A percentile compares a stretch with the other conserved stretches of the same genome.
Conservation (phyloP, 2,329 filamentous ascomycete genomes). For the Curvularia lunata region DNA sequence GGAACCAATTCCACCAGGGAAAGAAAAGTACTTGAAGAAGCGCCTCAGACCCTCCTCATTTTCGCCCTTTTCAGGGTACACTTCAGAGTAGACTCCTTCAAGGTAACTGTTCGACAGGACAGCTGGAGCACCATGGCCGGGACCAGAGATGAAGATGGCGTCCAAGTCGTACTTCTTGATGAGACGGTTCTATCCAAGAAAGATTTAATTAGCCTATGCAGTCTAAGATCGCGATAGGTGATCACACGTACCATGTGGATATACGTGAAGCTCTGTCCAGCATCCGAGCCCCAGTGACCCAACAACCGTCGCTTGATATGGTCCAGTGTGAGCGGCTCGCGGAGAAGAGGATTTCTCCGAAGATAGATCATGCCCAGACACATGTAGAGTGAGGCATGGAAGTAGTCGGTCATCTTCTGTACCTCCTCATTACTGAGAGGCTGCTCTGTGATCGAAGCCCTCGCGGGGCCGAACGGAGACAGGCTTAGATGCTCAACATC, state of each 20-base stretch:
- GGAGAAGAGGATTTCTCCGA: slow-evolving; percentile 73
- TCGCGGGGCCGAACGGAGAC: slow-evolving; percentile 68
- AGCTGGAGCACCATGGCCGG: slow-evolving; percentile 78
- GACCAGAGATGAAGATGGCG: slow-evolving; percentile 75
- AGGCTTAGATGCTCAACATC: slow-evolving; percentile 50
- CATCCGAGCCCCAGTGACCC: slow-evolving; percentile 79
- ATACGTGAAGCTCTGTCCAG: slow-evolving; percentile 81
- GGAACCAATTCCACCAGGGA: slow-evolving; percentile 78
- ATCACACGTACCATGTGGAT: slow-evolving; percentile 68
- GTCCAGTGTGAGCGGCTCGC: slow-evolving; percentile 70
- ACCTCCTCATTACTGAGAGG: slow-evolving; percentile 71
- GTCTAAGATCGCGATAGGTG: background rate
- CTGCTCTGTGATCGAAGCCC: slow-evolving; percentile 66
- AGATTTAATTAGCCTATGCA: background rate
- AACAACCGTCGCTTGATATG: slow-evolving; percentile 77
- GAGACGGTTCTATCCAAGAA: slow-evolving; percentile 63
- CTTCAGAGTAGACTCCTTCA: slow-evolving; percentile 77
- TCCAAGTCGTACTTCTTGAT: slow-evolving; percentile 82
- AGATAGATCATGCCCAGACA: slow-evolving; percentile 83
- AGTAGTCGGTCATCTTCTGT: slow-evolving; percentile 73
- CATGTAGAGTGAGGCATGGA: slow-evolving; percentile 76
- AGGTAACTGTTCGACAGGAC: slow-evolving; percentile 78
- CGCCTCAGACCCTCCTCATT: slow-evolving; percentile 71
- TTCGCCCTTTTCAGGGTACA: slow-evolving; percentile 76
- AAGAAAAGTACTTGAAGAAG: slow-evolving; percentile 85